These are phyloP conservation scores for Xylariaceae sp. DNA, from an alignment of 2,329 filamentous ascomycete genomes.

Conservation along the genomic window DNA sequence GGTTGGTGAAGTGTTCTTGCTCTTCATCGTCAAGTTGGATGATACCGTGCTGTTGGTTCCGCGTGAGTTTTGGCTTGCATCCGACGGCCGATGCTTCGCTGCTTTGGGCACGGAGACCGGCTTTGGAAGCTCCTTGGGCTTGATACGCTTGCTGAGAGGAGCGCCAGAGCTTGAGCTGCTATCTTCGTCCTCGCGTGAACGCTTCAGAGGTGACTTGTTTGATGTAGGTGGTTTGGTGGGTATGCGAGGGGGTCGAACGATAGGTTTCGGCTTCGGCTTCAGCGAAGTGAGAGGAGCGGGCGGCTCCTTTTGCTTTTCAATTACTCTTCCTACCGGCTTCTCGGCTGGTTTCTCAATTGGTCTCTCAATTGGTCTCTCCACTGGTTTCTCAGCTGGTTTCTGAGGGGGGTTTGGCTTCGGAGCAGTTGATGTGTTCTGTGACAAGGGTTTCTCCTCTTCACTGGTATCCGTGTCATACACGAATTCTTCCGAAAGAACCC, in stretches of 20 bases:
- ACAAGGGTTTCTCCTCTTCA: conserved; percentile 55
- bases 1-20: conserved; percentile 62
- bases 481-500: conserved; percentile 61
- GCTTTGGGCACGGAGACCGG: conserved; percentile 42
- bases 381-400: conserved; percentile 27
- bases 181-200: conserved; percentile 58
- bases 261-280: conserved; percentile 44
- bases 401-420: conserved; percentile 41
- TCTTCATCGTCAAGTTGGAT: conserved; percentile 51
- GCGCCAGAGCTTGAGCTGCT: conserved; percentile 66
- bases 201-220: conserved; percentile 53
- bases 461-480: conserved; percentile 62
- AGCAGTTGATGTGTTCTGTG: conserved; percentile 42
- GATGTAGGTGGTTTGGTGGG: conserved; percentile 39
- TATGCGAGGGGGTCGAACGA: conserved; percentile 37
- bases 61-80: conserved; percentile 56
- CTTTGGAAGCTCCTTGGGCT: conserved; percentile 49
- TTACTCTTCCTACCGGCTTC: conserved; percentile 14
- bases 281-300: conserved; percentile 28
- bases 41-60: conserved; percentile 44
- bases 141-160: conserved; percentile 63
- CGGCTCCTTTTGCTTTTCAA: conserved; percentile 37
- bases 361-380: conserved; percentile 26
- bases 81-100: conserved; percentile 55
- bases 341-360: conserved; percentile 16